Evolutionary conservation across 2,329 filamentous ascomycete genomes (phyloP).

Genomic region (Trichoderma asperellum): DNA sequence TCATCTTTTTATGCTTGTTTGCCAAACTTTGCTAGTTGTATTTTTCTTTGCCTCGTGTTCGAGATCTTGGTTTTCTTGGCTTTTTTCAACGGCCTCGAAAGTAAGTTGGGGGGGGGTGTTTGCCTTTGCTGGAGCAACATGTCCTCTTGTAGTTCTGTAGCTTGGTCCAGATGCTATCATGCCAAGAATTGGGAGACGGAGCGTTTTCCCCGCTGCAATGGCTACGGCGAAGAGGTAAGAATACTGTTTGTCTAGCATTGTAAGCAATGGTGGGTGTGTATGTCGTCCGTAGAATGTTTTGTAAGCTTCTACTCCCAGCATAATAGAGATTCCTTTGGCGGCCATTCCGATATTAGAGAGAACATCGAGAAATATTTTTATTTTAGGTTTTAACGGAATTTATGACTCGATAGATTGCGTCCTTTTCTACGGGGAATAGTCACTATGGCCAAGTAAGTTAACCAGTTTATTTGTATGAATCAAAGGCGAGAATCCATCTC

Average conservation of each 20-base stretch:
- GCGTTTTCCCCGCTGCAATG: neutral
- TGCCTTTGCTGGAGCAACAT: neutral
- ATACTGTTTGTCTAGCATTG: neutral
- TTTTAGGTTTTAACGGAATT: neutral
- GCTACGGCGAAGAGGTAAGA: neutral
- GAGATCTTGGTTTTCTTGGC: neutral
- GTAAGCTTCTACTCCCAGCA: neutral
- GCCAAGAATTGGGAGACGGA: neutral
- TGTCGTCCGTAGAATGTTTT: neutral
- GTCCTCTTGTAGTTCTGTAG: neutral
- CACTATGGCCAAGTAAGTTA: neutral
- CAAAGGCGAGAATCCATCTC: neutral
- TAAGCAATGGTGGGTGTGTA: neutral
- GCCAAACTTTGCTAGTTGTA: neutral
- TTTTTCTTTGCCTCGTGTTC: neutral
- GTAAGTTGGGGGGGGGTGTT: neutral
- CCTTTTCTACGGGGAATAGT: neutral
- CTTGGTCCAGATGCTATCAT: neutral
- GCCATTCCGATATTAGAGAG: neutral
- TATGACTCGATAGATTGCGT: neutral
- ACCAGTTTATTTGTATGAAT: neutral
- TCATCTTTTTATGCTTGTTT: neutral
- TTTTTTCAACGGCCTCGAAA: neutral
- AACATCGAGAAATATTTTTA: neutral
- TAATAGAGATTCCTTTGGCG: neutral